Percentiles rank a stretch among this genome's conserved stretches.
phyloP scores from a whole-genome alignment of 257 asterid species.

The Forsythia viridissima region DNA sequence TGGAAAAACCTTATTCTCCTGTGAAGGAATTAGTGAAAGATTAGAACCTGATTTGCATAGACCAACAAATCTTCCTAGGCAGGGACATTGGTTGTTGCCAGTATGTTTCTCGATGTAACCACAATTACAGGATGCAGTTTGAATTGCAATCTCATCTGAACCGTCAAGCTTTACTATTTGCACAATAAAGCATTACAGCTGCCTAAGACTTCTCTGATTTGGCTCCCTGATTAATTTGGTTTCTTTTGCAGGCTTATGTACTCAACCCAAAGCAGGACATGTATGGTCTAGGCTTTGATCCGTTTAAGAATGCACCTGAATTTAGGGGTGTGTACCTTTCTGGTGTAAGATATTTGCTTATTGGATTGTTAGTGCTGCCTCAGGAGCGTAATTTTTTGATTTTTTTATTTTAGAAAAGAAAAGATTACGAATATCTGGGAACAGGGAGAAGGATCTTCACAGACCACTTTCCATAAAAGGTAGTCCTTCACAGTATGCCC shows the following conservation, averaged over 20 bases:
- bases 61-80: neutral
- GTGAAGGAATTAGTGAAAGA: neutral
- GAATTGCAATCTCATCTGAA: neutral
- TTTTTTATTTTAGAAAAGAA: slow-evolving; percentile 61
- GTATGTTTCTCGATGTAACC: neutral
- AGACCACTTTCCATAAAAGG: slow-evolving; percentile 60
- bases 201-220: slow-evolving; percentile 14
- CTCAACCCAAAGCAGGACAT: slow-evolving; percentile 86
- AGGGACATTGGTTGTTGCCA: neutral
- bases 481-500: slow-evolving; percentile 25
- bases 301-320: slow-evolving; percentile 96
- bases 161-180: neutral
- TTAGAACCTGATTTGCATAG: neutral
- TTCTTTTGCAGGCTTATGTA: slow-evolving; percentile 58
- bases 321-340: slow-evolving; percentile 74
- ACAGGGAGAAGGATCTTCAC: slow-evolving; percentile 40
- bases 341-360: slow-evolving; percentile 20
- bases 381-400: slow-evolving; percentile 7
- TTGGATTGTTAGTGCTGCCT: neutral
- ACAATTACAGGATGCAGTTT: neutral
- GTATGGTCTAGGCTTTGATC: slow-evolving; percentile 92
- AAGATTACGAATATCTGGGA: slow-evolving; percentile 61
- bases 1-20: neutral
- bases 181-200: slow-evolving; percentile 8
- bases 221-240: neutral